phyloP scores from a whole-genome alignment of 1,284 basidiomycete genomes.

The Sporisorium sorghi region DNA sequence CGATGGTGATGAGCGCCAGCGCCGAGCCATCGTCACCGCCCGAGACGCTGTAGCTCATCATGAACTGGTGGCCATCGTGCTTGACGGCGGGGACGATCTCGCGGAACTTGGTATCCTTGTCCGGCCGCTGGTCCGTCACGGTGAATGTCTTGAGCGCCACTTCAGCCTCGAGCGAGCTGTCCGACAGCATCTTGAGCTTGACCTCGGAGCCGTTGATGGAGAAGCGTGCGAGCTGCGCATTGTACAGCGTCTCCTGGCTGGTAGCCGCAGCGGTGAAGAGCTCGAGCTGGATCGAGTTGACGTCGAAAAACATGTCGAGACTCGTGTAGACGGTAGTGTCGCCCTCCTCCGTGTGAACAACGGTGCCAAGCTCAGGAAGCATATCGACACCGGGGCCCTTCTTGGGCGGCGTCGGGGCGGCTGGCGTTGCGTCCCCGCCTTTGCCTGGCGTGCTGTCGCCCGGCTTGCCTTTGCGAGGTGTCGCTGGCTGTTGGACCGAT shows the following conservation, averaged over 20 bases:
- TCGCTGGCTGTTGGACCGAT: conserved; percentile 11
- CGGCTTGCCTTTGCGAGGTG: conserved; percentile 16
- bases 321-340: conserved; percentile 70
- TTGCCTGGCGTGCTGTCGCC: conserved; percentile 18
- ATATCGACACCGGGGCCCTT: conserved; percentile 70
- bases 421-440: conserved; percentile 14
- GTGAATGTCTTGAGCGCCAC: conserved; percentile 89
- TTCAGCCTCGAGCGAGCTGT: conserved; percentile 87
- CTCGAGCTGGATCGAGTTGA: conserved; percentile 85
- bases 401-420: conserved; percentile 19
- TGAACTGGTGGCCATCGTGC: conserved; percentile 92
- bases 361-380: conserved; percentile 72
- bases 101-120: conserved; percentile 82
- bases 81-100: conserved; percentile 93
- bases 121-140: conserved; percentile 86
- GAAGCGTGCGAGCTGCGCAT: conserved; percentile 86
- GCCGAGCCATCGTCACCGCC: conserved; percentile 74
- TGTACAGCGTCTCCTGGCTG: conserved; percentile 76
- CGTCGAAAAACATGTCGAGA: conserved; percentile 81
- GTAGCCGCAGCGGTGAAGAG: conserved; percentile 83
- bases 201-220: conserved; percentile 83
- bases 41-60: conserved; percentile 87
- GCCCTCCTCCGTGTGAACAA: conserved; percentile 62
- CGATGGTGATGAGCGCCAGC: conserved; percentile 86
- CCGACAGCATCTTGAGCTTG: conserved; percentile 84